A percentile compares a stretch with the other conserved stretches of the same genome.
These are phyloP conservation scores for Trypanosoma melophagium DNA, from an alignment of 208 protist species.

Conservation along the genomic window DNA sequence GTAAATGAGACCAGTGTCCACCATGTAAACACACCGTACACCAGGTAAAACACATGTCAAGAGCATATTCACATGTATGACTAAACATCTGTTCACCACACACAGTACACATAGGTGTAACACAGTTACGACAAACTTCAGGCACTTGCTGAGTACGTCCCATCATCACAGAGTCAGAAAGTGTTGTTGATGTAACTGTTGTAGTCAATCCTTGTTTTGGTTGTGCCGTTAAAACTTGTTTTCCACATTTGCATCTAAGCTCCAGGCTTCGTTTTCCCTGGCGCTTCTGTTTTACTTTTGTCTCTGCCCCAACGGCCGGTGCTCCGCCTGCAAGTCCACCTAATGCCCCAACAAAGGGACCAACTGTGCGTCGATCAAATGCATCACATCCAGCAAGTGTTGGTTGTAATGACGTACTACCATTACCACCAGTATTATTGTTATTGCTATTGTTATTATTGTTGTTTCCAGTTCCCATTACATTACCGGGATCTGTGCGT, in stretches of 20 bases:
- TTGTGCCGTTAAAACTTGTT: slow-evolving; percentile 47
- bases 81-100: slow-evolving; percentile 72
- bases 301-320: neutral
- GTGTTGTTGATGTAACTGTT: no score
- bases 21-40: slow-evolving; percentile 88
- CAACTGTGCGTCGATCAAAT: neutral
- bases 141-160: slow-evolving; percentile 33
- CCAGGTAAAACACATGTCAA: slow-evolving; percentile 75
- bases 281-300: slow-evolving; percentile 7
- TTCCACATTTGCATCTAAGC: slow-evolving; percentile 76
- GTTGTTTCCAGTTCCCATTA: neutral
- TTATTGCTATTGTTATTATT: neutral
- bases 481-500: slow-evolving; percentile 24
- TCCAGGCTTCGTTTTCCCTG: slow-evolving; percentile 31
- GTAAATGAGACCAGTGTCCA: slow-evolving; percentile 77
- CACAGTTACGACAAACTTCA: slow-evolving; percentile 64
- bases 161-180: slow-evolving; percentile 2
- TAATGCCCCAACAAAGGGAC: slow-evolving; percentile 14
- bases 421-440: neutral
- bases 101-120: slow-evolving; percentile 76
- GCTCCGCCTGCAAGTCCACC: slow-evolving; percentile 6
- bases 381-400: neutral
- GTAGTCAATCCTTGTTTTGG: neutral
- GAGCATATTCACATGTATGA: slow-evolving; percentile 38
- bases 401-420: neutral